Evolutionary conservation across 2,329 filamentous ascomycete genomes (phyloP), one percentile per base, ranked within the genome.

Genomic region (Neofusicoccum ribis): DNA sequence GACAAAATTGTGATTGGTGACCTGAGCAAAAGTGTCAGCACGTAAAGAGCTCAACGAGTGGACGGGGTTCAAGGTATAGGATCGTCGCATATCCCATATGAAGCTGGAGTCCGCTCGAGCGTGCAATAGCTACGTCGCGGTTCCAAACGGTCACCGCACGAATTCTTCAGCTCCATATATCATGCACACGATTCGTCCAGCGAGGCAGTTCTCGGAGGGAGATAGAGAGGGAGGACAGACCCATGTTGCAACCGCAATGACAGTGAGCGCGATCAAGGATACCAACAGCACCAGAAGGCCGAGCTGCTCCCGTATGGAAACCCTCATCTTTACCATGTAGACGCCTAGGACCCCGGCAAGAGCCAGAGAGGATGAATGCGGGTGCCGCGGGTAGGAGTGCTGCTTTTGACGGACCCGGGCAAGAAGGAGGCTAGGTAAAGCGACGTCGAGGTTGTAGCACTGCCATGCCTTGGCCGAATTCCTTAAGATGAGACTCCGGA

Each of bases 281-380:
- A 90, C 87, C 66, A 92, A 74, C 69, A 95, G 82, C 72, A 97
- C 91, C 69, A 97, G 84, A 76, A 89, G 84, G 70, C 88, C 91
- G 71, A 97, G 85, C 85, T 97, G 93, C 80, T 93, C 89, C 70
- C 92, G 87, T 73, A 97, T 97, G 65, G 91, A 89, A 76, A 97
- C 87, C 77, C 92, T 88, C 91, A 97, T 94, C 72, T 77, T 83
- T 71, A 74, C 74, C 74, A 77, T 65, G 36, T 23, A 58, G 43
- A 46, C 15, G n/a, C 34, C 31, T 7, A 36, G 11, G 20, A 8
- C 47, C 23, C 39, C 15, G 37, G 61, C 61, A 23, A 3, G 7
- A 11, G 39, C 61, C 39, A 63, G 61, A 56, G 61, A 52, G 27
- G 58, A 14, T 17, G 43, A 36, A 15, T 37, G 50, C 61, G 58